Evolutionary conservation across 2,329 filamentous ascomycete genomes (phyloP), one percentile per base, ranked within the genome.

Genomic region (Berkeleyomyces basicola): DNA sequence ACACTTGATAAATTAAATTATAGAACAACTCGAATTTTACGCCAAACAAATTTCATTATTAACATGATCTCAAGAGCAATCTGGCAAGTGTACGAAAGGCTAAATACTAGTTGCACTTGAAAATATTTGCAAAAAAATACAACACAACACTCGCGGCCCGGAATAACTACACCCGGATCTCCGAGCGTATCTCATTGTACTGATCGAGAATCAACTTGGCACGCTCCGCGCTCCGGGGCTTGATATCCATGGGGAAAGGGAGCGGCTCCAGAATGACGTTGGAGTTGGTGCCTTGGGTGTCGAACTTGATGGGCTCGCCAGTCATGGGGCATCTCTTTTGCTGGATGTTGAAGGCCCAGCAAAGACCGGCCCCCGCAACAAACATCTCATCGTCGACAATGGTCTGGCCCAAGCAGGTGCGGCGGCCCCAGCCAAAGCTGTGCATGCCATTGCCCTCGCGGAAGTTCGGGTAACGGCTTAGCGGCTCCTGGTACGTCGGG

Each of bases 401-500:
- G 62, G 79, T 79, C 72, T 83, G 80, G 4, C 82, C 83, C 3
- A 84, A 76, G 67, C 83, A 86, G 11, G 79, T 78, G 65, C 83
- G 77, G 51, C 82, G 80, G 42, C 83, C 83, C 75, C 78, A 85
- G 37, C 83, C 83, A 68, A 86, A 86, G 0, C 79, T 83, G 66
- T 83, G 79, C 78, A 85, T 82, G 44, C 78, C 78, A 1, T 74
- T 71, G 44, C 77, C 77, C 68, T 79, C 77, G 66, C 82, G 81
- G 69, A 86, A 78, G 70, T 79, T 83, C 14, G 84, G 83, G 68
- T 80, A 85, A 63, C 78, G 77, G 1, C 78, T 78, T n/a, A 86
- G 76, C 0, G 83, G 83, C 68, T 81, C 82, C 68, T 84, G 80
- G 72, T 80, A 86, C 0, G 83, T 84, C 0, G 83, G 83, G 77